phyloP scores from a whole-genome alignment of 306 rosid species.

The Vicia villosa region DNA sequence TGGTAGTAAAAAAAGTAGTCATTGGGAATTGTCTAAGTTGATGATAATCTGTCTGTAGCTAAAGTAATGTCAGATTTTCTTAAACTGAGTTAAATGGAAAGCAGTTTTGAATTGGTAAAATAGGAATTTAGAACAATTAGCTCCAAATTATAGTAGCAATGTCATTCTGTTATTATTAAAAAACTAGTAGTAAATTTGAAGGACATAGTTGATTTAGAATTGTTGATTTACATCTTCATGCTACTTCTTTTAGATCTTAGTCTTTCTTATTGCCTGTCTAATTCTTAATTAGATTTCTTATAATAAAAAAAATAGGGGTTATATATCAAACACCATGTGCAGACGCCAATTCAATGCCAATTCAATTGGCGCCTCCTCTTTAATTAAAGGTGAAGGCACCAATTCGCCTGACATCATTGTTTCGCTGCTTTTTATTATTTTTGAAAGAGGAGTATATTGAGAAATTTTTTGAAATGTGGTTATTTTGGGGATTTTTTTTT shows the following conservation, averaged over 20 bases:
- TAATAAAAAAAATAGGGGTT: not conserved
- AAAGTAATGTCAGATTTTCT: constrained; percentile 30
- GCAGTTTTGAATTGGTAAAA: constrained; percentile 17
- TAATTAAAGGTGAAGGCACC: too few relatives aligned
- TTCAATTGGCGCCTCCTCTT: too few relatives aligned
- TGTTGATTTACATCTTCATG: constrained; percentile 10
- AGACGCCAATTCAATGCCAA: too few relatives aligned
- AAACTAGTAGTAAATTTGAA: not conserved
- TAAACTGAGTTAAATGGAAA: constrained; percentile 24
- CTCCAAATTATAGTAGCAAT: not conserved
- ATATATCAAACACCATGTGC: not conserved
- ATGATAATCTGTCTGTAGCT: constrained; percentile 35
- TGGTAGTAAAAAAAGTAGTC: constrained; percentile 24
- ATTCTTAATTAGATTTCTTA: not conserved
- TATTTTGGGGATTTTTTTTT: too few relatives aligned
- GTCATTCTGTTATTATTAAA: constrained; percentile 1
- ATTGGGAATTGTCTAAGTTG: constrained; percentile 46
- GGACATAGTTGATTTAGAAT: not conserved
- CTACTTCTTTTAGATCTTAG: constrained; percentile 12
- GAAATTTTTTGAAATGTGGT: too few relatives aligned
- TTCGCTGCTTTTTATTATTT: too few relatives aligned
- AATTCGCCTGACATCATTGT: too few relatives aligned
- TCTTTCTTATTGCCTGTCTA: not conserved
- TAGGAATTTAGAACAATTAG: constrained; percentile 12
- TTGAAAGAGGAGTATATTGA: too few relatives aligned